Percentiles rank a stretch among this genome's conserved stretches.
Evolutionary conservation across 2,329 filamentous ascomycete genomes (phyloP).

Genomic region (Xylariales sp.): DNA sequence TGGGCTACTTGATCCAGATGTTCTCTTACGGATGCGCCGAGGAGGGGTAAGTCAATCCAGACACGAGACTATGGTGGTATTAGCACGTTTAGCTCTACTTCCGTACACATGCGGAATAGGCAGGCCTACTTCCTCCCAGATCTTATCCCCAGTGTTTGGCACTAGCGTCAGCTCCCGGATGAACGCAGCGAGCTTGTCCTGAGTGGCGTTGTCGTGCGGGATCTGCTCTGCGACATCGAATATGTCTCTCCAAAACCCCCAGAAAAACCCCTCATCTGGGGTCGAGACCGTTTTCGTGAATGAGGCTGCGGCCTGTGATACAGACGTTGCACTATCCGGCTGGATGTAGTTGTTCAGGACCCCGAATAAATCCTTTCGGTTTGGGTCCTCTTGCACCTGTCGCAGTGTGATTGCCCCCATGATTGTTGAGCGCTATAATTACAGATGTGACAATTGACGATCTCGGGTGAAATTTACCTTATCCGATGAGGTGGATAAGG

Average conservation of each 20-base stretch:
- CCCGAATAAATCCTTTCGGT: constrained; percentile 37
- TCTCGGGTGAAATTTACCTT: not conserved
- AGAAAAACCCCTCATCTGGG: constrained; percentile 42
- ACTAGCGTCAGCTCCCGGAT: constrained; percentile 45
- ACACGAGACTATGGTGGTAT: constrained; percentile 36
- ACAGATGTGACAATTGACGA: too few relatives aligned
- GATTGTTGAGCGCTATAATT: not conserved
- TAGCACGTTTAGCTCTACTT: not conserved
- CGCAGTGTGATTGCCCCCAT: constrained; percentile 31
- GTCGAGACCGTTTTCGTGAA: constrained; percentile 34
- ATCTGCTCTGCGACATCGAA: constrained; percentile 45
- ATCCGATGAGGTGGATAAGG: not conserved
- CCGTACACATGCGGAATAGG: not conserved
- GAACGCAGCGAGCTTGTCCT: constrained; percentile 46
- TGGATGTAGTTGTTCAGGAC: constrained; percentile 42
- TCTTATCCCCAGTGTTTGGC: constrained; percentile 42
- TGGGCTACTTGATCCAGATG: constrained; percentile 29
- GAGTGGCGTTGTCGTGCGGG: constrained; percentile 42
- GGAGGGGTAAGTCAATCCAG: constrained; percentile 46
- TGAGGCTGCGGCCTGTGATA: constrained; percentile 33
- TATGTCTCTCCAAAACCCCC: constrained; percentile 42
- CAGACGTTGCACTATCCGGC: constrained; percentile 26
- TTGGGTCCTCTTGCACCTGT: constrained; percentile 23
- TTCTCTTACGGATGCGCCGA: constrained; percentile 42
- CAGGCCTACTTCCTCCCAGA: constrained; percentile 45